Conservation (phyloP, 345 rosid genomes). For the Populus alba region DNA sequence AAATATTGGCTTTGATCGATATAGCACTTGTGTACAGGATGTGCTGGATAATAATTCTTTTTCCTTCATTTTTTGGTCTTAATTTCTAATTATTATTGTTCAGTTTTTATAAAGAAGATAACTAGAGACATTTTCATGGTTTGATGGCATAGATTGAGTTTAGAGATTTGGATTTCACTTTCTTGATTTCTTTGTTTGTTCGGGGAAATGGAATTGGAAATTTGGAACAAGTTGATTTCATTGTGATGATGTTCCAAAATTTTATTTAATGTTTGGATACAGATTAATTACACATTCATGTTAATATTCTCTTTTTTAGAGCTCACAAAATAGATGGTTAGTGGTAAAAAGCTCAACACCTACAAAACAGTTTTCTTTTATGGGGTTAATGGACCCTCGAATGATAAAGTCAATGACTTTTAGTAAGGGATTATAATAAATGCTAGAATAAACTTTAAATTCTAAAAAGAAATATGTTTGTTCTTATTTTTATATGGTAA, state of each 20-base stretch:
- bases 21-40: slow-evolving; percentile 29
- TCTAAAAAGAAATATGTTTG: too few species aligned
- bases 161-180: not conserved
- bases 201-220: not conserved
- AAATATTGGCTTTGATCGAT: not conserved
- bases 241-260: too few species aligned
- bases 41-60: slow-evolving; percentile 16
- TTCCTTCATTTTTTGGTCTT: not conserved
- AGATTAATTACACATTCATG: accelerated
- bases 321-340: too few species aligned
- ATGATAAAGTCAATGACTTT: too few species aligned
- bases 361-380: too few species aligned
- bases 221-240: not conserved
- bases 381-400: accelerated
- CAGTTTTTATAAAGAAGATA: not conserved
- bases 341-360: too few species aligned
- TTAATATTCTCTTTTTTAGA: too few species aligned
- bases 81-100: too few species aligned
- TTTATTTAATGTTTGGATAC: too few species aligned
- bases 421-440: too few species aligned
- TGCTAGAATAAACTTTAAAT: too few species aligned
- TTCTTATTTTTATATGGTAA: too few species aligned
- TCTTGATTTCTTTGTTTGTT: not conserved
- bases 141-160: not conserved
- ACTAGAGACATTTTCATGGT: not conserved